Conservation (phyloP, 2,329 filamentous ascomycete genomes). For the Colletotrichum falcatum region DNA sequence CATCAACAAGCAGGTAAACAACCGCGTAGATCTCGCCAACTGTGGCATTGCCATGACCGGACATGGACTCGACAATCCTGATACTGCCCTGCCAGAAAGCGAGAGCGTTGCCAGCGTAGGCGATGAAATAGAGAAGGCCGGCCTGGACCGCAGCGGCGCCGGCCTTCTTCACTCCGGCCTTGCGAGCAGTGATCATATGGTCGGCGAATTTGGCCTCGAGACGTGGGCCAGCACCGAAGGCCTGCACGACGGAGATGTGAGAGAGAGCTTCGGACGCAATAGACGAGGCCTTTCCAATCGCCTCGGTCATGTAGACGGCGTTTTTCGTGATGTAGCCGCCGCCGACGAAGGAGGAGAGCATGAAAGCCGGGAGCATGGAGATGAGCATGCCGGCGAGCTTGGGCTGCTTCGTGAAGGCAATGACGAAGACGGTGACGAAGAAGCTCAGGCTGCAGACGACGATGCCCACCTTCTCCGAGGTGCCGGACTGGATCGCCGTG, state of each 20-base stretch:
- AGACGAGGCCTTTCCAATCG: slow-evolving; percentile 68
- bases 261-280: slow-evolving; percentile 72
- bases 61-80: slow-evolving; percentile 47
- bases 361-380: slow-evolving; percentile 71
- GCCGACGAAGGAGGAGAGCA: slow-evolving; percentile 68
- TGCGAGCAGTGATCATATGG: slow-evolving; percentile 59
- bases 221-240: slow-evolving; percentile 69
- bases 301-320: slow-evolving; percentile 61
- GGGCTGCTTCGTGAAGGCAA: slow-evolving; percentile 74
- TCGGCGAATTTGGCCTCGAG: slow-evolving; percentile 65
- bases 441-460: slow-evolving; percentile 72
- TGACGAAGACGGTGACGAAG: slow-evolving; percentile 74
- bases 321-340: slow-evolving; percentile 67
- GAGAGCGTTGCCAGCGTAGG: slow-evolving; percentile 72
- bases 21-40: slow-evolving; percentile 66
- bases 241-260: slow-evolving; percentile 72
- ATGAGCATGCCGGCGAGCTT: slow-evolving; percentile 73
- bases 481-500: slow-evolving; percentile 74
- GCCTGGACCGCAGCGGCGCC: slow-evolving; percentile 66
- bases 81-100: slow-evolving; percentile 75
- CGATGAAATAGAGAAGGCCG: slow-evolving; percentile 75
- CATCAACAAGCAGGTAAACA: slow-evolving; percentile 66
- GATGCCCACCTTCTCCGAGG: slow-evolving; percentile 78
- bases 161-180: slow-evolving; percentile 67
- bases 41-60: slow-evolving; percentile 48